phyloP scores from a whole-genome alignment of 108 stramenopile species.

The Skeletonema marinoi region DNA sequence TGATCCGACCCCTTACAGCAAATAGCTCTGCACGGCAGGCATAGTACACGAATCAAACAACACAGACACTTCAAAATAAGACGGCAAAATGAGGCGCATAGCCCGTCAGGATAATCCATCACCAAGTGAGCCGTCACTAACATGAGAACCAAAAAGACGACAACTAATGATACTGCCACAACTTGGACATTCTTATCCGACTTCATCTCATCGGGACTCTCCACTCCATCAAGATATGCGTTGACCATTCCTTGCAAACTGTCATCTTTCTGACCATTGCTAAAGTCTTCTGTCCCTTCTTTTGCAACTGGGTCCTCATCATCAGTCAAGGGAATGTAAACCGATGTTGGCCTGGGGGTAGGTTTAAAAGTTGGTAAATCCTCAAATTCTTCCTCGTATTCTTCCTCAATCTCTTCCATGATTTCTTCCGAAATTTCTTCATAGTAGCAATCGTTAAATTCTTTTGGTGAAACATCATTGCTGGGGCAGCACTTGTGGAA shows the following conservation, averaged over 20 bases:
- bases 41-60: conserved; percentile 29
- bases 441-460: not conserved
- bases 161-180: conserved; percentile 25
- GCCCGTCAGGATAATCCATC: conserved; percentile 49
- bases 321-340: not conserved
- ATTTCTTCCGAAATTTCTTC: not conserved
- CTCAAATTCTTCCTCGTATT: not conserved
- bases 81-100: conserved; percentile 46
- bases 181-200: conserved; percentile 42
- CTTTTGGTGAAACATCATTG: not conserved
- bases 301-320: conserved; percentile 5
- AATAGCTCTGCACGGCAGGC: conserved; percentile 35
- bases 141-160: conserved; percentile 20
- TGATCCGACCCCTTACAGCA: conserved; percentile 38
- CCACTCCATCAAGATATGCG: conserved; percentile 35
- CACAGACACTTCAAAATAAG: conserved; percentile 29
- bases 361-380: conserved; percentile 5
- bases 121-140: conserved; percentile 32
- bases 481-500: not conserved
- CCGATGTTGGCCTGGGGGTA: conserved; percentile 3
- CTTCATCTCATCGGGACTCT: conserved; percentile 36
- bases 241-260: conserved; percentile 8
- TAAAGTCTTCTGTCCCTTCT: not conserved
- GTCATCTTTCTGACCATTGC: not conserved
- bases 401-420: not conserved